These are phyloP conservation scores for Scutellaria minor DNA, from an alignment of 257 asterid species.

Conservation along the genomic window DNA sequence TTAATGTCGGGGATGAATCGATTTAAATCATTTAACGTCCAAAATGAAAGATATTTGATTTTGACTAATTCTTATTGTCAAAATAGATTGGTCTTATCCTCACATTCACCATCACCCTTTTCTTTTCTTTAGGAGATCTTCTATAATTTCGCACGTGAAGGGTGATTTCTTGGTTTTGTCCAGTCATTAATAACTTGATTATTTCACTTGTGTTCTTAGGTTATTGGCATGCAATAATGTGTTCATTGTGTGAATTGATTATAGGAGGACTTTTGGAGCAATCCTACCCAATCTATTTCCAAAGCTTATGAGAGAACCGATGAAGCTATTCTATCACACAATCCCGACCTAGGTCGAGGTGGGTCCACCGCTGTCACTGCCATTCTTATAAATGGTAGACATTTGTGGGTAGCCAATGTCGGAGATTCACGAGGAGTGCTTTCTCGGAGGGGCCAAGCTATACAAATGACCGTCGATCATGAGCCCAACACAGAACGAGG, in stretches of 20 bases:
- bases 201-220: conserved; percentile 8
- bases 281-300: conserved; percentile 63
- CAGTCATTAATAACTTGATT: too few relatives aligned
- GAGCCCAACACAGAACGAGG: conserved; percentile 89
- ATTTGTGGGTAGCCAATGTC: conserved; percentile 88
- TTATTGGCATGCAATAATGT: conserved; percentile 3
- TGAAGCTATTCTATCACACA: conserved; percentile 80
- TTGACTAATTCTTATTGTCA: background rate
- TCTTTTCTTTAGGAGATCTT: background rate
- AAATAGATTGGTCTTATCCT: background rate
- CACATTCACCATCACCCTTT: background rate
- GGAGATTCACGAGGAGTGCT: conserved; percentile 97
- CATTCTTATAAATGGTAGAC: conserved; percentile 59
- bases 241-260: conserved; percentile 32
- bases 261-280: conserved; percentile 81
- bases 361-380: conserved; percentile 99
- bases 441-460: conserved; percentile 81
- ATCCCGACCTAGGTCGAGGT: conserved; percentile 86
- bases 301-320: conserved; percentile 90
- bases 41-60: background rate
- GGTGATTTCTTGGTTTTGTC: too few relatives aligned
- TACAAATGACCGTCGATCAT: conserved; percentile 85
- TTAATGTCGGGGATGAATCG: background rate
- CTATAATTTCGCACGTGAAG: too few relatives aligned
- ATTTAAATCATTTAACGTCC: background rate